Evolutionary conservation across 257 asterid genomes (phyloP), one percentile per base, ranked within the genome.

Genomic region (Solanum gandarillasii): DNA sequence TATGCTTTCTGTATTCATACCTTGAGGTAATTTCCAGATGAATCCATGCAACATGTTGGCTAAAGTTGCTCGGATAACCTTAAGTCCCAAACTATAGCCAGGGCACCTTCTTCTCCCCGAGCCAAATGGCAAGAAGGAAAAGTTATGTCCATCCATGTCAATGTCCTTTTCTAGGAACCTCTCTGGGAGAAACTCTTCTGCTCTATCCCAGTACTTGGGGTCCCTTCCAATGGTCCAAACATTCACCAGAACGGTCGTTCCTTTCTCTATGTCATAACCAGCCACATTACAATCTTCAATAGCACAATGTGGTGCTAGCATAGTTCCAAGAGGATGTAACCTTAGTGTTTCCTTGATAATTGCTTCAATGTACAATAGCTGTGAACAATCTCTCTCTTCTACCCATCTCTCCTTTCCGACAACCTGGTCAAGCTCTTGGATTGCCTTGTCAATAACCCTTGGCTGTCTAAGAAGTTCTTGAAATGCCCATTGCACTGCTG

Each of bases 41-140:
- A 90, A 91, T 78, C 92, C 92, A 86, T 88, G 92, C 65, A 92
- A 6, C 90, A 91, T 88, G 87, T 90, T 91, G 41, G 90, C 90
- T 76, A 86, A 84, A 23, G 78, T 85, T 31, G 90, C 82, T 46
- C 91, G 92, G 9, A 89, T 88, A 55, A 76, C 43, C 73, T n/a
- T 87, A 34, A 87, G 85, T 60, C 86, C 88, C 10, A 87, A 78
- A 75, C 62, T 87, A 55, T 87, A 87, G 85, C 89, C 91, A 3
- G 91, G 90, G 38, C 92, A 90, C 41, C 90, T 87, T 38, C 92
- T 83, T 62, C 92, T 78, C 34, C 92, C 91, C 0, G 88, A 87
- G 25, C 92, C 88, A 87, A 90, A 90, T 9, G 92, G 91, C 71
- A 90, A 36, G 31, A 88, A 39, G 12, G 85, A 62, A 83, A 84